A percentile compares a stretch with the other conserved stretches of the same genome.
Conservation (phyloP, 148 eudicot species). For the Diospyros kaki region DNA sequence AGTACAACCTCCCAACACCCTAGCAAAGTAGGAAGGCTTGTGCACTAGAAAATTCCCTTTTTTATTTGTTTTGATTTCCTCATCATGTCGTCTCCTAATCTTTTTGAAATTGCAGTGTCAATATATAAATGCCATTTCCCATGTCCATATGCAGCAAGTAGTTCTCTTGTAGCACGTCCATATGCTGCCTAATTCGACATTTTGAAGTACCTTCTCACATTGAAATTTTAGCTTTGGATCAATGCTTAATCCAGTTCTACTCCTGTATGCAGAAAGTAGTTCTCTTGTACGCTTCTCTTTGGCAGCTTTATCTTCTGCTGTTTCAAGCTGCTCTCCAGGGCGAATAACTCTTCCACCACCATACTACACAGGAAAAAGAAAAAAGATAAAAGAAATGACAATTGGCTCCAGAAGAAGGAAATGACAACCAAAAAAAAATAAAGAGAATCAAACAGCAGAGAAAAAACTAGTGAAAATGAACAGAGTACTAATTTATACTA, state of each 20-base stretch:
- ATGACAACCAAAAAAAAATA: not conserved
- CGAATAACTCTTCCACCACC: slow-evolving; percentile 88
- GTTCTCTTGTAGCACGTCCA: no score
- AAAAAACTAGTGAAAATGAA: not conserved
- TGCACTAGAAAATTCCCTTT: no score
- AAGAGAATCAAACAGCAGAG: not conserved
- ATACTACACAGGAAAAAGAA: slow-evolving; percentile 37
- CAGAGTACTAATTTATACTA: not conserved
- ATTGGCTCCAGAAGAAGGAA: not conserved
- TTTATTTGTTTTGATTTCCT: no score
- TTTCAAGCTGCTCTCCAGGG: slow-evolving; percentile 78
- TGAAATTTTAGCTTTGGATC: slow-evolving; percentile 74
- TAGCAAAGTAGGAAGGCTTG: no score
- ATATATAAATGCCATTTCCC: no score
- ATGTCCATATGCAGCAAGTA: no score
- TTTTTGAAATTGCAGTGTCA: no score
- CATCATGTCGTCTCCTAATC: no score
- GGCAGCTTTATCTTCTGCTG: slow-evolving; percentile 63
- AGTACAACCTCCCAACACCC: no score
- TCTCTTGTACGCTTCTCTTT: slow-evolving; percentile 71
- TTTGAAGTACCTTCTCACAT: slow-evolving; percentile 56
- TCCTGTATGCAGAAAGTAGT: slow-evolving; percentile 62
- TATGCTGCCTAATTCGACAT: no score
- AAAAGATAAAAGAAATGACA: not conserved
- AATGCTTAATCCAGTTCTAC: slow-evolving; percentile 48